These are phyloP conservation scores for Gigaspora rosea DNA, from an alignment of 192 early-diverging fungal genomes.

Conservation along the genomic window DNA sequence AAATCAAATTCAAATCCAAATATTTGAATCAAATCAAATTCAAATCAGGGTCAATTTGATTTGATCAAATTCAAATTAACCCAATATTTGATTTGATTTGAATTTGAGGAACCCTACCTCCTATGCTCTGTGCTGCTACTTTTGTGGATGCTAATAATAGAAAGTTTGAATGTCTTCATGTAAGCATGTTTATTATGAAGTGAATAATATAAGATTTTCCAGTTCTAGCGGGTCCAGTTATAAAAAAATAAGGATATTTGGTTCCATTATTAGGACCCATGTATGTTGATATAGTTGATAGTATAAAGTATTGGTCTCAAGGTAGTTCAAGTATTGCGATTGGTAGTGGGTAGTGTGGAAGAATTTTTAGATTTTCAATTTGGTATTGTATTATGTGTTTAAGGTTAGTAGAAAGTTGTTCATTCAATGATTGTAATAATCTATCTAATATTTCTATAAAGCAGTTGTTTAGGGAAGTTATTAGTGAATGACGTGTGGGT, in stretches of 20 bases:
- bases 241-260: constrained; percentile 12
- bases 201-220: constrained; percentile 14
- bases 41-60: too few relatives aligned
- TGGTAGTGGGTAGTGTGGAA: not conserved
- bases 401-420: not conserved
- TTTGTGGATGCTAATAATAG: not conserved
- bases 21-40: too few relatives aligned
- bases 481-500: not conserved
- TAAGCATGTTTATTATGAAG: not conserved
- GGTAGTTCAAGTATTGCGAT: not conserved
- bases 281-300: not conserved
- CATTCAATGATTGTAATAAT: not conserved
- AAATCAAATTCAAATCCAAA: too few relatives aligned
- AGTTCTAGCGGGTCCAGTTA: not conserved
- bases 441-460: not conserved
- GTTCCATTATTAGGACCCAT: not conserved
- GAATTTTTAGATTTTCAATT: not conserved
- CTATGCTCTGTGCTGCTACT: not conserved
- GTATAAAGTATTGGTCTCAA: not conserved
- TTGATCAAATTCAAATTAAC: too few relatives aligned
- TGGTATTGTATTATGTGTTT: not conserved
- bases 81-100: too few relatives aligned
- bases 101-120: too few relatives aligned
- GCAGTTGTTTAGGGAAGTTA: not conserved
- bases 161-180: not conserved